These are phyloP conservation scores for Linnemannia hyalina DNA, from an alignment of 192 early-diverging fungal species.

Conservation along the genomic window DNA sequence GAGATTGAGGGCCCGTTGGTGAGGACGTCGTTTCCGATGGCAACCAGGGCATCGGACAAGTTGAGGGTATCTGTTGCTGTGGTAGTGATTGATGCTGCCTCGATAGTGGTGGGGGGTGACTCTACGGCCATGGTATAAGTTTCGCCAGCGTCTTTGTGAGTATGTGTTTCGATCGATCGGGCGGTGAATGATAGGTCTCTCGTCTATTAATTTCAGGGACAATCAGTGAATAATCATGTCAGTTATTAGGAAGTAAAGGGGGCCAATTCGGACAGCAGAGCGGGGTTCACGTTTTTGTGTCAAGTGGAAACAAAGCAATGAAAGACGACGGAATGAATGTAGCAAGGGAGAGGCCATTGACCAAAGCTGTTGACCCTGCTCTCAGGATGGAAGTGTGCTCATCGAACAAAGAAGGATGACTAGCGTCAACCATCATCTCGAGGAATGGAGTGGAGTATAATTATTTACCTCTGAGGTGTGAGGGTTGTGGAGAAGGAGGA, in stretches of 20 bases:
- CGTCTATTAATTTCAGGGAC: neutral
- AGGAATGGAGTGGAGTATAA: neutral
- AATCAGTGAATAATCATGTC: neutral
- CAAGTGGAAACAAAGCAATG: neutral
- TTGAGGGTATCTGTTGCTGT: slow-evolving; percentile 7
- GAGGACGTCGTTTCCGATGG: slow-evolving; percentile 49
- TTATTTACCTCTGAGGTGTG: neutral
- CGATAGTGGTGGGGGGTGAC: no score
- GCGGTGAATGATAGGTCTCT: neutral
- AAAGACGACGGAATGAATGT: neutral
- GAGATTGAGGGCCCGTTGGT: slow-evolving; percentile 30
- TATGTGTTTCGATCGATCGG: neutral
- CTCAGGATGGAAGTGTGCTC: neutral
- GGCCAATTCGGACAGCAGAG: neutral
- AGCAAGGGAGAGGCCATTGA: neutral
- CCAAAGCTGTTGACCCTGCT: neutral
- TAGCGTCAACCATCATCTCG: slow-evolving; percentile 3
- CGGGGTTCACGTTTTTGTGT: neutral
- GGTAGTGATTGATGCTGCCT: neutral
- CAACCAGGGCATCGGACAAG: slow-evolving; percentile 39
- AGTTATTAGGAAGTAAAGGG: neutral
- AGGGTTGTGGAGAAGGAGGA: neutral
- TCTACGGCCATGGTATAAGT: neutral
- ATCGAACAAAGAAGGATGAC: neutral
- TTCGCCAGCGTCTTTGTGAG: neutral